Percentiles rank a stretch among this genome's conserved stretches.
Evolutionary conservation across 106 monocot species (phyloP).

Genomic region (Cymbidium sinense): DNA sequence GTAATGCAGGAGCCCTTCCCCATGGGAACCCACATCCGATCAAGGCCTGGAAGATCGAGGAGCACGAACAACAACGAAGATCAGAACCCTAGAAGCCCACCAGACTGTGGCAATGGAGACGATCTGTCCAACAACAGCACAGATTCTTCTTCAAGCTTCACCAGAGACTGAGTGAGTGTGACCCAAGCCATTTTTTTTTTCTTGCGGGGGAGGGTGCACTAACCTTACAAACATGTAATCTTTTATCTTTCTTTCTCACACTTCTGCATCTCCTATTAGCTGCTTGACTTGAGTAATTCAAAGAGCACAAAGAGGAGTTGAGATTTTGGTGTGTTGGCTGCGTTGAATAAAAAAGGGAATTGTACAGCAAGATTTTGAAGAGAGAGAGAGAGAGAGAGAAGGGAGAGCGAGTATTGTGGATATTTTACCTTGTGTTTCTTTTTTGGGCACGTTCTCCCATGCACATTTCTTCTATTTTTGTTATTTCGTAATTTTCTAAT

Average conservation of each 20-base stretch:
- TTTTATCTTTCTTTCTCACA: background rate
- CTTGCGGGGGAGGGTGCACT: background rate
- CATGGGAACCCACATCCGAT: slow-evolving; percentile 50
- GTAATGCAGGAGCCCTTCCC: slow-evolving; percentile 55
- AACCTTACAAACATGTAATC: background rate
- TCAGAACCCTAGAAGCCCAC: slow-evolving; percentile 25
- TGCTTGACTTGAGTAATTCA: background rate
- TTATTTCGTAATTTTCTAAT: background rate
- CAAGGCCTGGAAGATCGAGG: slow-evolving; percentile 45
- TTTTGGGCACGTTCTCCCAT: background rate
- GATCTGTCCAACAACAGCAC: slow-evolving; percentile 4
- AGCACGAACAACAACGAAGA: slow-evolving; percentile 27
- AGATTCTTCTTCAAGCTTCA: slow-evolving; percentile 16
- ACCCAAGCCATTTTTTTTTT: slow-evolving; percentile 10
- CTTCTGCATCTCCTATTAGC: background rate
- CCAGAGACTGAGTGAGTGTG: slow-evolving; percentile 45
- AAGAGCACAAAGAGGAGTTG: background rate
- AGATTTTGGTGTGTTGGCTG: slow-evolving; percentile 9
- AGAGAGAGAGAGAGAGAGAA: background rate
- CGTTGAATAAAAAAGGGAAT: background rate
- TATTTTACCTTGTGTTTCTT: background rate
- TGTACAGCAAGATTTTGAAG: slow-evolving; percentile 1
- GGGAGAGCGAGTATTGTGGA: background rate
- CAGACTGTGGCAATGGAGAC: slow-evolving; percentile 20
- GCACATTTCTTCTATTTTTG: slow-evolving; percentile 7